Evolutionary conservation across 2,329 filamentous ascomycete genomes (phyloP), one percentile per base, ranked within the genome.

Genomic region (Massarina eburnea): DNA sequence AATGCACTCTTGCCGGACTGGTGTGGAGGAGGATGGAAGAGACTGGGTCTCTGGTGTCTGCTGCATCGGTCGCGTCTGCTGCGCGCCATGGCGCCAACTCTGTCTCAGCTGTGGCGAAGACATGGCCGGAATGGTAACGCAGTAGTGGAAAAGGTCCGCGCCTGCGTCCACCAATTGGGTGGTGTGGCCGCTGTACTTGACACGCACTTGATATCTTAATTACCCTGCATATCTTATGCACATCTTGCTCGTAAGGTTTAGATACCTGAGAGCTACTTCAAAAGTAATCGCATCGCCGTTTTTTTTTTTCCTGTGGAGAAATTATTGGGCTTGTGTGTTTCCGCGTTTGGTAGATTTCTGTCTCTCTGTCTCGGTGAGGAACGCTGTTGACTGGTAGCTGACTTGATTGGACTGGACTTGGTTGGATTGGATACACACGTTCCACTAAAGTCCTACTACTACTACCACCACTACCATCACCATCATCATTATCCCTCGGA

Each of bases 401-500:
- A 33, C n/a, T n/a, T n/a, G n/a, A n/a, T n/a, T n/a, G n/a, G n/a
- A n/a, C n/a, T n/a, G n/a, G n/a, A n/a, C n/a, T n/a, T n/a, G n/a
- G n/a, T n/a, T n/a, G n/a, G n/a, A n/a, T n/a, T n/a, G n/a, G n/a
- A n/a, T n/a, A n/a, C n/a, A n/a, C n/a, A 40, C 45, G 24, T 15
- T 10, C 24, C 24, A 10, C 6, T 10, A 26, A 10, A 26, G 7
- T 26, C 6, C 22, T 7, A 30, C 35, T 15, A 14, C n/a, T 48
- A 46, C 48, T 49, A 45, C 51, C 41, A 33, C 44, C 39, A 43
- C 54, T 48, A n/a, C n/a, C n/a, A n/a, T n/a, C n/a, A n/a, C n/a
- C n/a, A n/a, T n/a, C n/a, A n/a, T n/a, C n/a, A n/a, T n/a, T n/a
- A n/a, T n/a, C n/a, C n/a, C n/a, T n/a, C n/a, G n/a, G n/a, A n/a